phyloP scores from a whole-genome alignment of 2,329 filamentous ascomycete genomes.

The Tolypocladium paradoxum region DNA sequence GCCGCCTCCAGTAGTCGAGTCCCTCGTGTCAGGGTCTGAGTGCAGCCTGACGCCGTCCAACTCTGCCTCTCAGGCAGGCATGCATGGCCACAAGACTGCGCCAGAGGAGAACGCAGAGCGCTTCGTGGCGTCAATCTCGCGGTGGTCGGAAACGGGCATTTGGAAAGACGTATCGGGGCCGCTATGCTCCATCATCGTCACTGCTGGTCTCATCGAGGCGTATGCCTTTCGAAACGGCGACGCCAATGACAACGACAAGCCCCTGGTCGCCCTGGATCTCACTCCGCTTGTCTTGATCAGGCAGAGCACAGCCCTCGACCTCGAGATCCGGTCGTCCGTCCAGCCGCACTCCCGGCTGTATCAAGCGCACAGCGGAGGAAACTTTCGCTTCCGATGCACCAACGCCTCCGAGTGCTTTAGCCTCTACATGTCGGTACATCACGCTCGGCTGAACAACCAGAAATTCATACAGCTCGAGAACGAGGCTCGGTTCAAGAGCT shows the following conservation, averaged over 20 bases:
- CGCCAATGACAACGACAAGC: constrained; percentile 24
- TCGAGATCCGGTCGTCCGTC: constrained; percentile 84
- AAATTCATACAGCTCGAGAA: constrained; percentile 65
- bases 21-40: constrained; percentile 35
- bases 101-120: constrained; percentile 32
- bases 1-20: constrained; percentile 21
- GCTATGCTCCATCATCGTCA: constrained; percentile 43
- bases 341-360: constrained; percentile 60
- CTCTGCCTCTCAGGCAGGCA: constrained; percentile 63
- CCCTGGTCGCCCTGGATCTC: constrained; percentile 64
- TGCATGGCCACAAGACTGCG: constrained; percentile 35
- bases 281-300: constrained; percentile 85
- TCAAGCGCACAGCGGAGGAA: constrained; percentile 49
- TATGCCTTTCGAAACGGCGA: constrained; percentile 30
- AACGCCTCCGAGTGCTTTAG: constrained; percentile 67
- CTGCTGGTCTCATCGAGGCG: constrained; percentile 48
- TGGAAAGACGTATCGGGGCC: constrained; percentile 49
- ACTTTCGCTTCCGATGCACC: constrained; percentile 83
- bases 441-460: constrained; percentile 82
- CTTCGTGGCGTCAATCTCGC: constrained; percentile 45
- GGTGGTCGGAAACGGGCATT: constrained; percentile 49
- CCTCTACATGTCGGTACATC: constrained; percentile 79
- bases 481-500: constrained; percentile 61
- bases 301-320: constrained; percentile 83
- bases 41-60: constrained; percentile 67